Conservation (phyloP, 768 basidiomycete species). For the Piloderma croceum region DNA sequence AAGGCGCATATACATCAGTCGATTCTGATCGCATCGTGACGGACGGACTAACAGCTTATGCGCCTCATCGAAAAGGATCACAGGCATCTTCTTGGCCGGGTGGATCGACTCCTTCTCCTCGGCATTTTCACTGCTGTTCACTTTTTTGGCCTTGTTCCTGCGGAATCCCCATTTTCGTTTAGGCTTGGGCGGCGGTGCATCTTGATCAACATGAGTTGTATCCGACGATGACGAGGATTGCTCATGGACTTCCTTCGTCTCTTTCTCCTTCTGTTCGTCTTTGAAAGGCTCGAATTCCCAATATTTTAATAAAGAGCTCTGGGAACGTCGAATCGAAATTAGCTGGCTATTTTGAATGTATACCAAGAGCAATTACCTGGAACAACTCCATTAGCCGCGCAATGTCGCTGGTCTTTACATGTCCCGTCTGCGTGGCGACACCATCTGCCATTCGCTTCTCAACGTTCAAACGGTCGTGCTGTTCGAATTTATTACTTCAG, state of each 20-base stretch:
- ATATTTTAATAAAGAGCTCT: constrained; percentile 69
- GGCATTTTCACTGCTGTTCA: constrained; percentile 28
- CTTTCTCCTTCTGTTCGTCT: constrained; percentile 20
- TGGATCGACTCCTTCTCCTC: constrained; percentile 28
- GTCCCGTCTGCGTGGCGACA: constrained; percentile 36
- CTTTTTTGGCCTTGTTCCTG: constrained; percentile 26
- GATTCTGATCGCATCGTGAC: not conserved
- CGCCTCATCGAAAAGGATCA: constrained; percentile 82
- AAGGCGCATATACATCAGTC: constrained; percentile 4
- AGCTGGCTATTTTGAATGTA: not conserved
- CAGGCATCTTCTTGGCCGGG: constrained; percentile 65
- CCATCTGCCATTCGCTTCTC: constrained; percentile 54
- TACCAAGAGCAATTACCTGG: constrained; percentile 56
- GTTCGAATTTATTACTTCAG: constrained; percentile 11
- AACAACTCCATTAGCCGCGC: constrained; percentile 83
- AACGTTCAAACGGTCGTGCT: constrained; percentile 76
- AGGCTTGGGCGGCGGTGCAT: constrained; percentile 20
- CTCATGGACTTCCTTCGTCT: constrained; percentile 24
- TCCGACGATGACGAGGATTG: constrained; percentile 34
- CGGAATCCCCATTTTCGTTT: constrained; percentile 17
- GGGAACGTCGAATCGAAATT: not conserved
- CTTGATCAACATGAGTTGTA: constrained; percentile 36
- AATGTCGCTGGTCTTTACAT: constrained; percentile 70
- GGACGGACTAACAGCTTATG: constrained; percentile 60
- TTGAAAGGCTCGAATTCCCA: constrained; percentile 56